Conservation (phyloP, 768 basidiomycete genomes). For the Kondoa subrosea region DNA sequence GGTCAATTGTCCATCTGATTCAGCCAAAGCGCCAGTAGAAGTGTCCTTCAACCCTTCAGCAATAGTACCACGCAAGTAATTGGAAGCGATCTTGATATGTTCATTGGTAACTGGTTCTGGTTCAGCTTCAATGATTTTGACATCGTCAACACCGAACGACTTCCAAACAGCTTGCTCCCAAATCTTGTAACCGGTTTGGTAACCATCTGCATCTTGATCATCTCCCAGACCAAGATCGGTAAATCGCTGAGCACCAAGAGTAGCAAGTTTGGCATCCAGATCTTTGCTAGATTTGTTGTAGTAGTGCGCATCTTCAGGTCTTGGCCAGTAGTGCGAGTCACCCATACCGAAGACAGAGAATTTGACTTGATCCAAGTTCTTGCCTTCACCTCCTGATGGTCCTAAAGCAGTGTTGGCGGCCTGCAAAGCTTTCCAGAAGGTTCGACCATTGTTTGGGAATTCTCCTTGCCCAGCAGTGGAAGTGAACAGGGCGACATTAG, state of each 20-base stretch:
- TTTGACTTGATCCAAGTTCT: slow-evolving; percentile 44
- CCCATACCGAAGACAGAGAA: slow-evolving; percentile 86
- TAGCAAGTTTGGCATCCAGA: slow-evolving; percentile 58
- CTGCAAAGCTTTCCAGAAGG: slow-evolving; percentile 69
- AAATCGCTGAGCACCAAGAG: slow-evolving; percentile 61
- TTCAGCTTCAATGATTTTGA: slow-evolving; percentile 79
- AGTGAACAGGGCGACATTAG: slow-evolving; percentile 65
- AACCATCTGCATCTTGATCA: slow-evolving; percentile 92
- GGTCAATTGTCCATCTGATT: slow-evolving; percentile 81
- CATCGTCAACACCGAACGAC: slow-evolving; percentile 69
- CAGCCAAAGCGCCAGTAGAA: slow-evolving; percentile 73
- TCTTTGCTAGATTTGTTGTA: slow-evolving; percentile 96
- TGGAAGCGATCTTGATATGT: slow-evolving; percentile 93
- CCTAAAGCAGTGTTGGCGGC: slow-evolving; percentile 19
- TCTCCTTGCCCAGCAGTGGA: slow-evolving; percentile 95
- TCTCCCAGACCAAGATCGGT: slow-evolving; percentile 70
- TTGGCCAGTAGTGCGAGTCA: slow-evolving; percentile 98
- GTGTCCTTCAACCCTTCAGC: slow-evolving; percentile 71
- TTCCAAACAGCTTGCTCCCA: slow-evolving; percentile 94
- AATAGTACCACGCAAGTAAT: slow-evolving; percentile 88
- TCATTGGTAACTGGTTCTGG: slow-evolving; percentile 97
- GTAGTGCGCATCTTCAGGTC: slow-evolving; percentile 88
- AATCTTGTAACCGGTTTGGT: slow-evolving; percentile 86
- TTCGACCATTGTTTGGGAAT: slow-evolving; percentile 86
- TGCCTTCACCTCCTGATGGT: slow-evolving; percentile 24